Evolutionary conservation across 306 rosid genomes (phyloP), one percentile per base, ranked within the genome.

Genomic region (Arachis hypogaea): DNA sequence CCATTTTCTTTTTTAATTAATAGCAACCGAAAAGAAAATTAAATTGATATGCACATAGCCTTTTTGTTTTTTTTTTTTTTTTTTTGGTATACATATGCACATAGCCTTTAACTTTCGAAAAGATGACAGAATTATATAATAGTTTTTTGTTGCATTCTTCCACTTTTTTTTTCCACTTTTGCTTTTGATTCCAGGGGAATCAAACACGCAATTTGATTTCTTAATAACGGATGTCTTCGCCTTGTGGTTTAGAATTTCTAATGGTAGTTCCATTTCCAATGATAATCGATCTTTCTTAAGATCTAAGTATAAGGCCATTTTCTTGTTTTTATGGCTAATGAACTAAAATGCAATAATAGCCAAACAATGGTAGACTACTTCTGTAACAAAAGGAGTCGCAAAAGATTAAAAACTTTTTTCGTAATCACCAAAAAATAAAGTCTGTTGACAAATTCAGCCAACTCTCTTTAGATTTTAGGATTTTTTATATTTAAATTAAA

Each of bases 181-280:
- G 70, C 69, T 58, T 81, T 84, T 81, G 81, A 75, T 76, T 77
- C 58, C 10, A 58, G 6, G 54, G 65, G 80, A 71, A 81, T 74
- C 33, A 51, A 49, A 82, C 59, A 44, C 52, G 45, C 40, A 58
- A 14, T 69, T 12, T 33, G 12, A 14, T 45, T 74, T 54, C 55
- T 28, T 14, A 52, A 28, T n/a, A n/a, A 38, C 16, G 36, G 40
- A 28, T 59, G 11, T 51, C 14, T 69, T 7, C 49, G 44, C n/a
- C 49, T 45, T 41, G 22, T 70, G 28, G 41, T 70, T 60, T 60
- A 40, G 47, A 56, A 45, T 9, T 54, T 68, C 70, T 7, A 51
- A 52, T 44, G 59, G 38, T 38, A 68, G 47, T n/a, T 59, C 54
- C 65, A 33, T 33, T 33, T 33, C 38, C 38, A 33, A 33, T 33